phyloP scores from a whole-genome alignment of 306 rosid genomes.

The Herpetospermum pedunculosum region DNA sequence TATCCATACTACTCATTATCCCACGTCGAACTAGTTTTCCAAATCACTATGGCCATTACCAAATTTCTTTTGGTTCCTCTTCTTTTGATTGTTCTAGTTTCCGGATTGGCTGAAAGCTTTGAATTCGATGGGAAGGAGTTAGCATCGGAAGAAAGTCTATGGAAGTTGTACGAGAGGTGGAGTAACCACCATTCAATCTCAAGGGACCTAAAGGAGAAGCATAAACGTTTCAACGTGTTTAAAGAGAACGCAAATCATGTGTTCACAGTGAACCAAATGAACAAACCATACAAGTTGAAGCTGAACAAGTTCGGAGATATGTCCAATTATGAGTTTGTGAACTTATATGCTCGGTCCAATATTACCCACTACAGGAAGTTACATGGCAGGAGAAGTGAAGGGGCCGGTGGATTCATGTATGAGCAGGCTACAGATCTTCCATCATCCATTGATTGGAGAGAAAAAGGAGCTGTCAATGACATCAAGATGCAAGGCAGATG shows the following conservation, averaged over 20 bases:
- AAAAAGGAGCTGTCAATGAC: slow-evolving; percentile 27
- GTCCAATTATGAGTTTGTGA: slow-evolving; percentile 30
- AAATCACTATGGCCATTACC: not conserved
- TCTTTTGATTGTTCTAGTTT: slow-evolving; percentile 16
- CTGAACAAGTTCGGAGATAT: slow-evolving; percentile 41
- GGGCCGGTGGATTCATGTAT: slow-evolving; percentile 14
- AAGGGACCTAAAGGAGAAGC: slow-evolving; percentile 21
- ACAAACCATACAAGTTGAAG: slow-evolving; percentile 35
- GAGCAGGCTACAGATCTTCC: slow-evolving; percentile 16
- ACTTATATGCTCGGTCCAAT: slow-evolving; percentile 22
- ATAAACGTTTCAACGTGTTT: slow-evolving; percentile 32
- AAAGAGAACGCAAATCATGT: slow-evolving; percentile 33
- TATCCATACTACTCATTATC: not conserved
- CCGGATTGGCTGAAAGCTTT: slow-evolving; percentile 23
- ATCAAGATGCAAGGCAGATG: slow-evolving; percentile 38
- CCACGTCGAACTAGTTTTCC: no score
- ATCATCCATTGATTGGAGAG: slow-evolving; percentile 35
- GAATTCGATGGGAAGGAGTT: slow-evolving; percentile 32
- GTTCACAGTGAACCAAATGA: slow-evolving; percentile 32
- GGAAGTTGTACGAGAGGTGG: slow-evolving; percentile 39
- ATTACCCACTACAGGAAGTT: slow-evolving; percentile 21
- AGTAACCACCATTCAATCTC: slow-evolving; percentile 29
- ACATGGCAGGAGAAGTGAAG: slow-evolving; percentile 1
- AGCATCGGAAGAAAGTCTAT: slow-evolving; percentile 24
- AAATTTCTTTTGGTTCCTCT: slow-evolving; percentile 14